Evolutionary conservation across 1,284 basidiomycete genomes (phyloP).

Genomic region (Puccinia novopanici): DNA sequence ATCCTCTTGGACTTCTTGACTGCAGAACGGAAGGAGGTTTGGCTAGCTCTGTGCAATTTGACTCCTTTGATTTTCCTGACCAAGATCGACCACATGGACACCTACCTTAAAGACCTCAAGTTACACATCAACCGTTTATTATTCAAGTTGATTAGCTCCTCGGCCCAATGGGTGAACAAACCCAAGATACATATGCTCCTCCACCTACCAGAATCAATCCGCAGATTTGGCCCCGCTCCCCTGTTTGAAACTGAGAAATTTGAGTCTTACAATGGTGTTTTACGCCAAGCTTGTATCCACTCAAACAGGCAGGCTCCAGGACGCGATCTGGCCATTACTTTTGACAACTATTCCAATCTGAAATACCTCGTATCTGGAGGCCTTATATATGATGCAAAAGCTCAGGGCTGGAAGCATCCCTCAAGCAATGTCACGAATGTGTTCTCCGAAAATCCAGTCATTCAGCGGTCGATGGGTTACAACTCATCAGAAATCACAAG

Average conservation of each 20-base stretch:
- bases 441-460: not conserved
- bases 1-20: constrained; percentile 58
- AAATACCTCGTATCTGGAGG: not conserved
- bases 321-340: not conserved
- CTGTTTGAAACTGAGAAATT: constrained; percentile 13
- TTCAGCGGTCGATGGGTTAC: not conserved
- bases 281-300: not conserved
- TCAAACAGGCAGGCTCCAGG: constrained; percentile 19
- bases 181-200: constrained; percentile 15
- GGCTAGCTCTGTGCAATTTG: constrained; percentile 58
- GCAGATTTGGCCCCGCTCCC: not conserved
- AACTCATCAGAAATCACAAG: not conserved
- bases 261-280: constrained; percentile 14
- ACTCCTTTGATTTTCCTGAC: constrained; percentile 61
- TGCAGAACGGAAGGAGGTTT: constrained; percentile 55
- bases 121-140: constrained; percentile 58
- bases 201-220: constrained; percentile 51
- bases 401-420: not conserved
- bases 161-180: constrained; percentile 48
- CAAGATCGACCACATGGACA: constrained; percentile 57
- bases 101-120: not conserved
- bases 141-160: constrained; percentile 56
- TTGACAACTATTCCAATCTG: not conserved
- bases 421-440: not conserved
- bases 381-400: not conserved